Base-by-base conservation (phyloP, 2,329 filamentous ascomycete species). In the Neonectria punicea region DNA sequence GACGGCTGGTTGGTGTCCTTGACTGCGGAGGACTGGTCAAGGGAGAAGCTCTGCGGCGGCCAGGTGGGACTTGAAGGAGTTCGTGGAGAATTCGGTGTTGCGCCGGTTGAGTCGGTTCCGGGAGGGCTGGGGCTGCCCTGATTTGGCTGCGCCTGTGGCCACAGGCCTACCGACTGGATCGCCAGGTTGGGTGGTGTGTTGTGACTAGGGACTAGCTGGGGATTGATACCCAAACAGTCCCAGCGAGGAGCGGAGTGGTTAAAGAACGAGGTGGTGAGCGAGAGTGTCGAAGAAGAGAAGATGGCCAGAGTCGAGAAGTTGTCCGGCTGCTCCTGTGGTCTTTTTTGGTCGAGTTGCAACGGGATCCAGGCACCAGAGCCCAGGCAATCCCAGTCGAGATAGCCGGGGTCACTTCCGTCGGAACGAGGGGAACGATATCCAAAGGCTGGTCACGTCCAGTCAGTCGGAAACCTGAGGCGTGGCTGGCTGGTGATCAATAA, bases 31-130 rank as follows among this genome's bases (percentile, higher is more conserved):
- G 67, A 58, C n/a, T 70, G 68, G 39, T 70, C 55, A 20, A 72
- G 55, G 20, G 63, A 51, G 53, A 75, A 64, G 53, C 61, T 69
- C 54, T 65, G 73, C 22, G 69, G 65, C 18, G 65, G 65, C 75
- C 76, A 80, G 30, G 73, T 71, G 30, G 78, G 78, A 39, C 78
- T 80, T 22, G 73, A 68, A 46, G 79, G 78, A 18, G 78, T 80
- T 60, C 68, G 73, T 25, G 79, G 78, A 18, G 79, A 80, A 64
- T 74, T 77, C 3, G 78, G 76, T 34, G 77, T 76, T 58, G 72
- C 70, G 53, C 74, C 67, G 22, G 75, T 79, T 28, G 74, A 79
- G 49, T 80, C 78, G 63, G 74, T 75, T 51, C 72, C 65, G 22
- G 72, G 70, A 69, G 75, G 76, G 53, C 67, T 72, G 47, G 76